Percentiles rank a stretch among this genome's conserved stretches.
Conservation (phyloP, 257 asterid genomes). For the Capsicum pubescens region DNA sequence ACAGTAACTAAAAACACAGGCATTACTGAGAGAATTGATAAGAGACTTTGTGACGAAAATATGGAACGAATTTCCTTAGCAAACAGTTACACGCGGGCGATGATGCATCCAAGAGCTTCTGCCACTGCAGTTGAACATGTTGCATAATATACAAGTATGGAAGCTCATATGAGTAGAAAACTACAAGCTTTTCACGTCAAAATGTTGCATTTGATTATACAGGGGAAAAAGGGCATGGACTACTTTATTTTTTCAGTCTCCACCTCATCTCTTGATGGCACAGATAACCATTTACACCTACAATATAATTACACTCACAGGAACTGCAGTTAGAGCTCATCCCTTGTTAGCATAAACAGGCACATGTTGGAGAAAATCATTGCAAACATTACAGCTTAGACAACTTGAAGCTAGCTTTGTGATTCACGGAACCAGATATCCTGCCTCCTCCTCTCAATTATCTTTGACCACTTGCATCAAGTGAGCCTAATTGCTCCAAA, state of each 20-base stretch:
- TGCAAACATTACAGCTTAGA: no score
- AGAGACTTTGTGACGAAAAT: not conserved
- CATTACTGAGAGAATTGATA: not conserved
- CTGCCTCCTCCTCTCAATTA: not conserved
- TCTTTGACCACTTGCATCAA: not conserved
- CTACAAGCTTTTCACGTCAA: constrained; percentile 27
- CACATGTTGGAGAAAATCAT: not conserved
- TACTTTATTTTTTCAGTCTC: not conserved
- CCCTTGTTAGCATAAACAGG: constrained; percentile 27
- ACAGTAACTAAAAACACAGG: not conserved
- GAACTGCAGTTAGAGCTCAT: constrained; percentile 19
- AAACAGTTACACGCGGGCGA: constrained; percentile 30
- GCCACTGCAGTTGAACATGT: constrained; percentile 1
- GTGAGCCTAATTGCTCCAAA: not conserved
- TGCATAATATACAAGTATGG: constrained; percentile 26
- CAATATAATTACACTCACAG: constrained; percentile 15
- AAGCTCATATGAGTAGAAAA: constrained; percentile 10
- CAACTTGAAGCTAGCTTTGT: not conserved
- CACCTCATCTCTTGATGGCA: constrained; percentile 16
- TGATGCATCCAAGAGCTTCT: constrained; percentile 30
- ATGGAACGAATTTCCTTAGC: not conserved
- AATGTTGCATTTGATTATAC: constrained; percentile 22
- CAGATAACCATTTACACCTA: constrained; percentile 28
- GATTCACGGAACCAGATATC: constrained; percentile 7
- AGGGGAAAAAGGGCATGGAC: not conserved